Conservation (phyloP, 202 grass and related monocot genomes). For the Zizania palustris region DNA sequence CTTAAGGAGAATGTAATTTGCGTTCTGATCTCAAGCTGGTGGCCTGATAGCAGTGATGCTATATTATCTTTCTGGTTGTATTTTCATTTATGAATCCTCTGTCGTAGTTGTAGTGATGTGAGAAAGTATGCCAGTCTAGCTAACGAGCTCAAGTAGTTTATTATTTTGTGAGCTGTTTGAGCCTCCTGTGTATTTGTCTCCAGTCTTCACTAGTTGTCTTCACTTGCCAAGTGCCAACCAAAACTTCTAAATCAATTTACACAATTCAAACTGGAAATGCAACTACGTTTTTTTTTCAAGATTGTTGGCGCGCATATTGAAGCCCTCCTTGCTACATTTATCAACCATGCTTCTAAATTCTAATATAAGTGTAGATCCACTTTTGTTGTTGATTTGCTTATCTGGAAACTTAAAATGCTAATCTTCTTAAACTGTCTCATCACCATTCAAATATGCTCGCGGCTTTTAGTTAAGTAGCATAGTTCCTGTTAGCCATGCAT, state of each 20-base stretch:
- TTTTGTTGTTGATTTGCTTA: conserved; percentile 35
- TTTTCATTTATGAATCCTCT: conserved; percentile 21
- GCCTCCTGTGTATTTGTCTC: conserved; percentile 3
- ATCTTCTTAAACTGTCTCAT: conserved; percentile 1
- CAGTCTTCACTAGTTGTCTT: conserved; percentile 17
- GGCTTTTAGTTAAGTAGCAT: conserved; percentile 14
- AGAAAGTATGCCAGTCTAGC: conserved; percentile 4
- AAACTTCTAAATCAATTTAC: conserved; percentile 18
- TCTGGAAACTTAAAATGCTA: conserved; percentile 18
- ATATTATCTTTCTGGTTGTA: background rate
- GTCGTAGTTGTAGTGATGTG: background rate
- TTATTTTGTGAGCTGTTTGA: conserved; percentile 6
- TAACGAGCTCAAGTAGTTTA: conserved; percentile 19
- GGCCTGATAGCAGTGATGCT: background rate
- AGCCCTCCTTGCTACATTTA: conserved; percentile 18
- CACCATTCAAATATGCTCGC: background rate
- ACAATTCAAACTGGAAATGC: conserved; percentile 7
- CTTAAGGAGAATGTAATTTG: background rate
- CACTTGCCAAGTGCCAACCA: conserved; percentile 13
- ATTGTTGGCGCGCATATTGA: conserved; percentile 1
- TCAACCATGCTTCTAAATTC: conserved; percentile 30
- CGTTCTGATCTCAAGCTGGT: background rate
- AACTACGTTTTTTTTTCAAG: background rate
- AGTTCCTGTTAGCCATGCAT: background rate
- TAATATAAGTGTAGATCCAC: conserved; percentile 12